These are phyloP conservation scores for Euphorbia pulcherrima DNA, from an alignment of 345 rosid species.

Conservation along the genomic window DNA sequence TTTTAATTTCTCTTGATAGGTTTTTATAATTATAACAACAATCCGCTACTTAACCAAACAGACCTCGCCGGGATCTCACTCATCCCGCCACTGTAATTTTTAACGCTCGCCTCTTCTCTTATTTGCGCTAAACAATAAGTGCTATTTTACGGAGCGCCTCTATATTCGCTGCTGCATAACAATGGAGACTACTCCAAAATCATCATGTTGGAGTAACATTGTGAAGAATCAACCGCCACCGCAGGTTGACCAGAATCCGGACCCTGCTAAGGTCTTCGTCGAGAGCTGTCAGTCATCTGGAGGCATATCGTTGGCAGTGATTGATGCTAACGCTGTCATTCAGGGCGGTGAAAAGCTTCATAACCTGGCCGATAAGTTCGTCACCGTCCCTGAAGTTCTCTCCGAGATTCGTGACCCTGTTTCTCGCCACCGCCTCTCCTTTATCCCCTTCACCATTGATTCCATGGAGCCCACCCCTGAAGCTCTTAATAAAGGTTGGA, in stretches of 20 bases:
- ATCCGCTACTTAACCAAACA: too few relatives aligned
- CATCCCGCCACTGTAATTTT: too few relatives aligned
- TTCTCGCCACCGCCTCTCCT: conserved; percentile 76
- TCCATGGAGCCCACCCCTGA: conserved; percentile 87
- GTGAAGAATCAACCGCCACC: conserved; percentile 43
- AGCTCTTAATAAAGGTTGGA: conserved; percentile 69
- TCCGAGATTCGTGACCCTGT: conserved; percentile 82
- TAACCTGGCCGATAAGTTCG: conserved; percentile 61
- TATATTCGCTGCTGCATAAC: neutral
- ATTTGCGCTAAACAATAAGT: too few relatives aligned
- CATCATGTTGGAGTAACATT: conserved; percentile 69
- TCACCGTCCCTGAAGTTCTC: conserved; percentile 76
- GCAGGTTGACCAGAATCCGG: conserved; percentile 23
- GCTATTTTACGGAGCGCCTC: too few relatives aligned
- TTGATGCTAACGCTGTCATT: conserved; percentile 89
- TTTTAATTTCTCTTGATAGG: too few relatives aligned
- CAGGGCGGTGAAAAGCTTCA: conserved; percentile 58
- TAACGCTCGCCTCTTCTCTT: too few relatives aligned
- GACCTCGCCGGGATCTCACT: too few relatives aligned
- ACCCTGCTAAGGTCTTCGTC: conserved; percentile 37
- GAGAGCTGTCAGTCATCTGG: conserved; percentile 65
- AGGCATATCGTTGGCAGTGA: conserved; percentile 71
- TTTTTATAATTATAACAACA: too few relatives aligned
- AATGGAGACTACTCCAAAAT: conserved; percentile 7
- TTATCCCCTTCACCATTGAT: conserved; percentile 67